phyloP scores from a whole-genome alignment of 768 basidiomycete species.

The Pleurotus tuoliensis region DNA sequence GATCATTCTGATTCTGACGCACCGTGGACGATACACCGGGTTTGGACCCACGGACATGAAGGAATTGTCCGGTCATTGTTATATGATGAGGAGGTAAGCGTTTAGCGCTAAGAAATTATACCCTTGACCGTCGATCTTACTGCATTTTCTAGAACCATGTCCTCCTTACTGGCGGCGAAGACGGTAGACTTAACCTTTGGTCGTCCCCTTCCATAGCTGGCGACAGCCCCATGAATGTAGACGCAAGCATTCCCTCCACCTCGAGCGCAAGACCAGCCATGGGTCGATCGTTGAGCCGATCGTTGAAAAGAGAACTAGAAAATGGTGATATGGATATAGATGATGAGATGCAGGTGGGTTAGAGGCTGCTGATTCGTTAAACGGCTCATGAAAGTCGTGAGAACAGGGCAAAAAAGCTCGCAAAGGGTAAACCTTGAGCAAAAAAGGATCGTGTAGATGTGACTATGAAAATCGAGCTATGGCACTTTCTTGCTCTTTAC shows the following conservation, averaged over 20 bases:
- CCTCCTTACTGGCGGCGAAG: constrained; percentile 49
- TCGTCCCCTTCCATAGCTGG: constrained; percentile 12
- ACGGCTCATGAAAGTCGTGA: no score
- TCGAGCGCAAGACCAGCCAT: neutral
- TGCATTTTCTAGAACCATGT: constrained; percentile 28
- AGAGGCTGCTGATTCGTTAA: no score
- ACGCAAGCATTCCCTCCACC: constrained; percentile 8
- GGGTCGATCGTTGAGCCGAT: neutral
- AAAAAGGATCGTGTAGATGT: no score
- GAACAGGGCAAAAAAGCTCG: no score
- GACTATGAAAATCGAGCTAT: no score
- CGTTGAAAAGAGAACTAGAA: neutral
- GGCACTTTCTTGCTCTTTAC: no score
- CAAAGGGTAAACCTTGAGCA: no score
- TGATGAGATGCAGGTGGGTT: neutral
- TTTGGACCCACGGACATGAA: constrained; percentile 53
- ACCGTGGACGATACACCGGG: constrained; percentile 43
- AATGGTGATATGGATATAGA: neutral
- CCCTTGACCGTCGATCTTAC: neutral
- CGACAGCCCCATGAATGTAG: constrained; percentile 21
- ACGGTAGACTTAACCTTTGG: constrained; percentile 44
- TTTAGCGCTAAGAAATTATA: neutral
- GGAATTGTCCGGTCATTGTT: constrained; percentile 54
- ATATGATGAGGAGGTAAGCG: constrained; percentile 51
- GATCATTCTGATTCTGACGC: constrained; percentile 31